Conservation (phyloP, 192 early-diverging fungal species). For the Gonapodya prolifera region DNA sequence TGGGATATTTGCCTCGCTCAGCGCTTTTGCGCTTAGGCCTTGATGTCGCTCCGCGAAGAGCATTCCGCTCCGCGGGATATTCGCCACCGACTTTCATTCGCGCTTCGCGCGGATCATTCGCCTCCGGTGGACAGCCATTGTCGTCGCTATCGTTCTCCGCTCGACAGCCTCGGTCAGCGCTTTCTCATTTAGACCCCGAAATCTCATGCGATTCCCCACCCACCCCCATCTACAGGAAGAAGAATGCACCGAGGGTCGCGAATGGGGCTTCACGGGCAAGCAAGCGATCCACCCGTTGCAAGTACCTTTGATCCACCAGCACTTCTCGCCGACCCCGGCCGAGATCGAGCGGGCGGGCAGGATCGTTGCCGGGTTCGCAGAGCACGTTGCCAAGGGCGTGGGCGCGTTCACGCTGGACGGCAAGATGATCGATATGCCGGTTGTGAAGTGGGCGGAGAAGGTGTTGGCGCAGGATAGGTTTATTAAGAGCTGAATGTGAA, state of each 20-base stretch:
- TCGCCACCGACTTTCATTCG: too few species aligned
- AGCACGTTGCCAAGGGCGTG: constrained; percentile 52
- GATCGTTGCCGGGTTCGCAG: constrained; percentile 58
- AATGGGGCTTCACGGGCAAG: constrained; percentile 93
- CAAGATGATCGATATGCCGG: constrained; percentile 85
- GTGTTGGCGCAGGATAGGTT: constrained; percentile 27
- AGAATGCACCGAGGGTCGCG: constrained; percentile 72
- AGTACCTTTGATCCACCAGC: constrained; percentile 64
- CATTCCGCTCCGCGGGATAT: too few species aligned
- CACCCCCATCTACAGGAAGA: constrained; percentile 21
- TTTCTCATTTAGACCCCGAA: neutral
- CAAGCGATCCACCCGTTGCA: constrained; percentile 91
- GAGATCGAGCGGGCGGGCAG: constrained; percentile 51
- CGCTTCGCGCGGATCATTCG: too few species aligned
- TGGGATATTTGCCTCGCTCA: neutral
- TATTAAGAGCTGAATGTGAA: neutral
- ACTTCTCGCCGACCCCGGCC: constrained; percentile 55
- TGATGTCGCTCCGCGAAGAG: too few species aligned
- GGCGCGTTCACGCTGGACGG: constrained; percentile 89
- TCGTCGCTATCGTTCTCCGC: too few species aligned
- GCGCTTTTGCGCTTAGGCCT: neutral
- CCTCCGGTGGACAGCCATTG: too few species aligned
- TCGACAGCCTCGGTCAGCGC: neutral
- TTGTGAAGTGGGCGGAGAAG: constrained; percentile 80
- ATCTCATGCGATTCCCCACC: neutral